Base-by-base conservation (phyloP, 768 basidiomycete species). In the Pseudohyphozyma bogoriensis region DNA sequence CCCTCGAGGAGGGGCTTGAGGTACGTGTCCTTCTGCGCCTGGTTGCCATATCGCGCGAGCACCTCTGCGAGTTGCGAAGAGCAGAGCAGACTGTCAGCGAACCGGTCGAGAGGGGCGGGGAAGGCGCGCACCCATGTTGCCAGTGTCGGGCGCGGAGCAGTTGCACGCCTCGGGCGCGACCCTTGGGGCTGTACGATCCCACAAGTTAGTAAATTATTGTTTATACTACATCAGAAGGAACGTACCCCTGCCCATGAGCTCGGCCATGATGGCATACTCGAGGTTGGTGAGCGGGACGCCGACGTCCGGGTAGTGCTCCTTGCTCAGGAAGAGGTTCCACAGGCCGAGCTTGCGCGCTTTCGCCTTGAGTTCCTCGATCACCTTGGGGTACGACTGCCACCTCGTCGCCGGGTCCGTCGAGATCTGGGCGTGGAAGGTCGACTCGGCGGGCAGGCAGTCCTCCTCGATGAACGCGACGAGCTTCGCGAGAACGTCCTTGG, bases 221-320 rank as follows among this genome's bases (percentile, higher is more conserved):
- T 11, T 11, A 22, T 11, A 40, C 39, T 11, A 40, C 12, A 22
- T 11, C 12, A n/a, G n/a, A n/a, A n/a, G 13, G 13, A 12, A 51
- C 51, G 24, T n/a, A 36, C 54, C 18, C 31, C 55, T 16, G 6
- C 92, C 92, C 66, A 96, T 80, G 46, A 95, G 75, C 74, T 95
- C 93, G n/a, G 91, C 91, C 85, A 96, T 95, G 32, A 96, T 86
- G 40, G 87, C 89, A 73, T 99, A 97, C 89, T 99, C 95, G 49
- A 99, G 79, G 74, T 96, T 97, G 20, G 84, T 85, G 65, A 97
- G 78, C n/a, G 85, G 85, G 8, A 90, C 85, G 44, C 93, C 93
- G 69, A 83, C 80, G 66, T 61, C 63, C 44, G 47, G 51, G 60
- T 62, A 96, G 72, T 95, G 93, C 32, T 82, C 79, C 76, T 90